Evolutionary conservation across 1,139 yeast genomes (phyloP), one percentile per base, ranked within the genome.

Genomic region (Pichia terricola): DNA sequence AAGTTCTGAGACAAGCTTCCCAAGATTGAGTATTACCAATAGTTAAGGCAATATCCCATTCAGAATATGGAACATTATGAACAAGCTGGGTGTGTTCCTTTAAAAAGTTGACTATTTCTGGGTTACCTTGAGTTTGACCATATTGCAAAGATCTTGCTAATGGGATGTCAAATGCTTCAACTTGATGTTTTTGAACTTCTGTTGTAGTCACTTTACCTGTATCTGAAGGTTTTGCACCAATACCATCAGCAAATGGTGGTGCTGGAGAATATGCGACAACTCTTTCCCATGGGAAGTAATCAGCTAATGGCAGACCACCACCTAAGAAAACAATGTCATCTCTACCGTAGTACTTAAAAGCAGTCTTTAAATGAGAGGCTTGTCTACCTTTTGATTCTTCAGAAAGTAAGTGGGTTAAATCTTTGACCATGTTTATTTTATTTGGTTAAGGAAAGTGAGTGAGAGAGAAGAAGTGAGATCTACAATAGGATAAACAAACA

Each of bases 251-350:
- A 59, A 87, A 87, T 2, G 94, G 88, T 35, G 91, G 83, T 28
- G 77, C 72, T 48, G 95, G 94, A 5, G 88, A 69, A 47, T 79
- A 79, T 28, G 83, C 81, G 28, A 72, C 62, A 43, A 88, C 61
- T 54, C 77, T 76, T 58, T 86, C 87, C 75, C 89, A 86, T 42
- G 98, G 98, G 74, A 91, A 91, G 63, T 84, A 82, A 54, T 82
- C 89, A 25, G 96, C 69, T 58, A 86, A 68, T 25, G 98, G 98
- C 55, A 91, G 75, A 5, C 98, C 98, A 53, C 98, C 98, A 45
- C 96, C 98, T 50, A 91, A 76, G 59, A 88, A 88, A 45, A 89
- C 79, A 61, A 91, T 72, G 43, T 81, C 78, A 38, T 95, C 95
- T 53, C 77, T 73, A 39, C 70, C 69, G 60, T 70, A 83, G 68